A percentile compares a stretch with the other conserved stretches of the same genome.
Conservation (phyloP, 495 filamentous ascomycete species). For the Talaromyces ruber region DNA sequence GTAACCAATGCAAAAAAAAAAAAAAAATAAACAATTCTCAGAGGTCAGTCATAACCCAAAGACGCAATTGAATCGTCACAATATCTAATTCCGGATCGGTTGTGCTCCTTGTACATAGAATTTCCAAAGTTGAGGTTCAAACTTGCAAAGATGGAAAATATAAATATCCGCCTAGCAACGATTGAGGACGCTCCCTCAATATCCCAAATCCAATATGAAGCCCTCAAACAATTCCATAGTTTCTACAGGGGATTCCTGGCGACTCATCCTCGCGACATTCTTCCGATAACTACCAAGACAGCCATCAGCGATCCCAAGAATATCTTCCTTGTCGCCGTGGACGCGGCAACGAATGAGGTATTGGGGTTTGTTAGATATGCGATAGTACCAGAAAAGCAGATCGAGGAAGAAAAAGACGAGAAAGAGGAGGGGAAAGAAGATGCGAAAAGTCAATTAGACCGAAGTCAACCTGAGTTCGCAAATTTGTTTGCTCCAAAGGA, state of each 20-base stretch:
- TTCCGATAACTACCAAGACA: background rate
- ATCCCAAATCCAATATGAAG: background rate
- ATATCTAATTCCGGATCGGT: background rate
- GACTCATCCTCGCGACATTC: background rate
- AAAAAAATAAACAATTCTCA: background rate
- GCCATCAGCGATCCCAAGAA: constrained; percentile 37
- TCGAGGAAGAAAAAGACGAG: background rate
- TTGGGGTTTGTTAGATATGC: background rate
- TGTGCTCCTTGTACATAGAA: too few relatives aligned
- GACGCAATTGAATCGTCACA: background rate
- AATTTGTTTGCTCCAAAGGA: background rate
- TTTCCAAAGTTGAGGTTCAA: too few relatives aligned
- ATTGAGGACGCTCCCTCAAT: background rate
- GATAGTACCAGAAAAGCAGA: background rate
- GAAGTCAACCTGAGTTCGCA: background rate
- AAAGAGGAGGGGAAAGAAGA: background rate
- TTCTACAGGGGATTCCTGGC: background rate
- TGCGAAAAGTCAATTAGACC: background rate
- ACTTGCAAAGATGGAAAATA: background rate
- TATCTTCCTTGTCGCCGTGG: constrained; percentile 13
- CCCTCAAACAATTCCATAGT: background rate
- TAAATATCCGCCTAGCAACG: background rate
- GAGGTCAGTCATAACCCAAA: background rate
- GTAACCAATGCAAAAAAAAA: background rate
- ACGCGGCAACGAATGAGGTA: background rate